Percentiles rank a stretch among this genome's conserved stretches.
Conservation (phyloP, 345 rosid genomes). For the Limnanthes douglasii region DNA sequence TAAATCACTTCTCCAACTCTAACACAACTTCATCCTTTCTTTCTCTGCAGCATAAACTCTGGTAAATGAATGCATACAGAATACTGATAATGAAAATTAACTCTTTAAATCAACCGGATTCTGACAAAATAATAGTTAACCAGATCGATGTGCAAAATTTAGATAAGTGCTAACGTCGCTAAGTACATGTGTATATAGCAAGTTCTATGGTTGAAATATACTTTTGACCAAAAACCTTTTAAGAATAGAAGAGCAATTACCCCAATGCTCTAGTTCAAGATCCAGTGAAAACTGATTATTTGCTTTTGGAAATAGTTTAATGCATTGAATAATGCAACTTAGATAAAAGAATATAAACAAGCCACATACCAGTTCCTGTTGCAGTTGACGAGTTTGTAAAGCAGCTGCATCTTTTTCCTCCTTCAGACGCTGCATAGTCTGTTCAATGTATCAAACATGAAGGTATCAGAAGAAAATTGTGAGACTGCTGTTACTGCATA, state of each 20-base stretch:
- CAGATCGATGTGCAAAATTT: too few relatives aligned
- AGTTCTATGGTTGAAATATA: too few relatives aligned
- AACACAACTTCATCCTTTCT: neutral
- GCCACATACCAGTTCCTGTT: slow-evolving; percentile 42
- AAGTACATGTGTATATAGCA: too few relatives aligned
- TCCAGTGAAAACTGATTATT: too few relatives aligned
- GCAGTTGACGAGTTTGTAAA: slow-evolving; percentile 41
- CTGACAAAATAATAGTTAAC: too few relatives aligned
- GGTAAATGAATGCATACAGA: neutral
- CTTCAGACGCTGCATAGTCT: slow-evolving; percentile 37
- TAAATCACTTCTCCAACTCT: neutral
- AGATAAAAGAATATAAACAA: neutral
- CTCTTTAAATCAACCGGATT: neutral
- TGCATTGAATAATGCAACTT: too few relatives aligned
- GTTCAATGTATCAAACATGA: slow-evolving; percentile 8
- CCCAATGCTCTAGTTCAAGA: too few relatives aligned
- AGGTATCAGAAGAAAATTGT: neutral
- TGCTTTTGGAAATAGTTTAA: too few relatives aligned
- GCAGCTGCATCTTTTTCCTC: slow-evolving; percentile 52
- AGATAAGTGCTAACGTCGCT: too few relatives aligned
- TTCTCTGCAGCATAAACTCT: neutral
- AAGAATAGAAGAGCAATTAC: too few relatives aligned
- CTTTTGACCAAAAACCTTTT: too few relatives aligned
- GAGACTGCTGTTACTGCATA: too few relatives aligned
- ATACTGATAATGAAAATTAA: neutral